Evolutionary conservation across 805 yeast species (phyloP), one percentile per base, ranked within the genome.

Genomic region (Candida alai): DNA sequence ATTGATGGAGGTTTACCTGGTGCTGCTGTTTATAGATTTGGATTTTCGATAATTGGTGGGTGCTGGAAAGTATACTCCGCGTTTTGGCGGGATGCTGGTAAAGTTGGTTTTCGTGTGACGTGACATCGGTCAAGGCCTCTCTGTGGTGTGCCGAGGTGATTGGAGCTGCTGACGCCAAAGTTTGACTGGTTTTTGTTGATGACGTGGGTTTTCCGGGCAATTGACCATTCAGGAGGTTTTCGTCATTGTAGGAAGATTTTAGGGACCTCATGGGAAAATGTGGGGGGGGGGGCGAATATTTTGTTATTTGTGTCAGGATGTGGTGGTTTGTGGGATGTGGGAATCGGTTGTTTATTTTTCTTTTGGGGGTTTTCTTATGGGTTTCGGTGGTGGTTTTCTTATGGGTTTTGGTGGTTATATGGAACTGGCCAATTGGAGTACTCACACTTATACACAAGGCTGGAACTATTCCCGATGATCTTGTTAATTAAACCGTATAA

Each of bases 101-200:
- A 27, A 44, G 32, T 15, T 20, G 16, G 22, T 46, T 54, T 11
- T 40, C 37, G 29, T 44, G 51, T 16, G 35, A 21, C 5, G 61
- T 56, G 12, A 58, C 47, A 36, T 59, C 65, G 24, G 54, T 48
- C 35, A 59, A 51, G 10, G 52, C 62, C 27, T 56, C 58, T 31
- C 65, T 40, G 21, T 37, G 44, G 23, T 14, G 32, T 22, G 37
- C 23, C 13, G 24, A 16, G 22, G 11, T 19, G 11, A 17, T 15
- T 12, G n/a, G 13, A 17, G 12, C 13, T 16, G 31, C 23, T 21
- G 20, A 10, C 24, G 28, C 23, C 10, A 14, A 24, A 11, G 24
- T 4, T 18, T 12, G 19, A 17, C 17, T 16, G 17, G 21, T 15
- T 27, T 19, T 15, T 15, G 16, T 27, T n/a, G 35, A 25, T n/a